Evolutionary conservation across 2,329 filamentous ascomycete genomes (phyloP), one percentile per base, ranked within the genome.

Genomic region (Ceratocystis albifundus): DNA sequence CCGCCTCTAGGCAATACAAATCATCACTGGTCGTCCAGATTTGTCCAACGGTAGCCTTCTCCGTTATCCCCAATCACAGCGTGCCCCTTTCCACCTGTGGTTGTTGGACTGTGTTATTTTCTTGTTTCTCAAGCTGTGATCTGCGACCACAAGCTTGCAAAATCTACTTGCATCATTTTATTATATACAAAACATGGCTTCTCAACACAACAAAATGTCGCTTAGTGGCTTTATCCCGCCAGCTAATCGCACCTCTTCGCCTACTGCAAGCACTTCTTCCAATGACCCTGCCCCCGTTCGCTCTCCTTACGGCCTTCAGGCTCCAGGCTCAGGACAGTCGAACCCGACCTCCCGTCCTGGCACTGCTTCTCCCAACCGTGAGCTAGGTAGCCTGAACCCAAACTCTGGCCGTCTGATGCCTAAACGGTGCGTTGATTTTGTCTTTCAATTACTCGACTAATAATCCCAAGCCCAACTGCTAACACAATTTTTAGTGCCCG

Each of bases 281-380:
- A 87, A 87, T 73, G 91, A 96, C 72, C 79, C 87, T 69, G 80
- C 87, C 67, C 81, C 78, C 68, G 77, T 86, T 71, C 86, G 90
- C 76, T 88, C 89, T 70, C 84, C 89, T 25, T 89, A 93, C 74
- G 86, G 85, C 68, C 78, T 88, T 69, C 80, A 87, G 61, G 84
- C 84, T 71, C 86, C 79, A 69, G 77, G 80, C 68, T 76, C 79
- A 68, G 77, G 77, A 72, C 85, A 85, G 74, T 85, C 87, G 81
- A 76, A 81, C 69, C 78, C 78, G 70, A 80, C 77, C 72, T 76
- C 84, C 72, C 84, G 93, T 79, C 88, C 93, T 74, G 91, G 92
- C 80, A 86, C 90, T 80, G 92, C 92, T 75, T 99, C 94, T 82
- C 94, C 94, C 72, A 96, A 92, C 77, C 92, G 96, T 79, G 94